phyloP scores from a whole-genome alignment of 2,329 filamentous ascomycete genomes.

The Bertia moriformis region DNA sequence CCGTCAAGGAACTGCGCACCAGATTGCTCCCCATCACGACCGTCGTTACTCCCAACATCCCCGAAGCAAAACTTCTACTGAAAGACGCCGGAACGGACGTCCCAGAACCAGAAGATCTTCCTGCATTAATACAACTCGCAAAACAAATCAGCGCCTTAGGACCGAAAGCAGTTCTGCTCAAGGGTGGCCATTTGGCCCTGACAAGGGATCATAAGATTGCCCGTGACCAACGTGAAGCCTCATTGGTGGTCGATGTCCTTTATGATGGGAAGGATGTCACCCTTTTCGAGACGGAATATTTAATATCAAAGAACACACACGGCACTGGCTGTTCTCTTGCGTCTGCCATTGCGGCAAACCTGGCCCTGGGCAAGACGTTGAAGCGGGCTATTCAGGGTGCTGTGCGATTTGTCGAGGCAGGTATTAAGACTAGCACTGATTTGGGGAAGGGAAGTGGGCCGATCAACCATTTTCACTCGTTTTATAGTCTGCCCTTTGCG shows the following conservation, averaged over 20 bases:
- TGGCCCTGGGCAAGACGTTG: slow-evolving; percentile 43
- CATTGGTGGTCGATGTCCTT: neutral
- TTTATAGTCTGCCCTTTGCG: slow-evolving; percentile 51
- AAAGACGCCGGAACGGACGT: slow-evolving; percentile 27
- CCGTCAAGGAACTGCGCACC: slow-evolving; percentile 43
- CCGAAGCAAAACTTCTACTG: slow-evolving; percentile 56
- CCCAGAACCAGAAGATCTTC: slow-evolving; percentile 4
- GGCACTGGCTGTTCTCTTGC: slow-evolving; percentile 90
- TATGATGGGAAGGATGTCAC: neutral
- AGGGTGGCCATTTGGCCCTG: neutral
- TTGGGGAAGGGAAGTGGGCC: slow-evolving; percentile 57
- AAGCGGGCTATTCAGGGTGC: slow-evolving; percentile 49
- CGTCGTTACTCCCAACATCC: slow-evolving; percentile 64
- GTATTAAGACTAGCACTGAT: slow-evolving; percentile 48
- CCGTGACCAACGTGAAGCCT: neutral
- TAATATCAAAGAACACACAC: slow-evolving; percentile 69
- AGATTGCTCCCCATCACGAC: slow-evolving; percentile 52
- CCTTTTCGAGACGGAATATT: slow-evolving; percentile 51
- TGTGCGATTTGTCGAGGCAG: slow-evolving; percentile 57
- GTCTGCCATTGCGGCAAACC: slow-evolving; percentile 64
- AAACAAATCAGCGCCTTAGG: neutral
- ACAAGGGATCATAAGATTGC: neutral
- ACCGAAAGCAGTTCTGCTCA: neutral
- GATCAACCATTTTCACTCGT: slow-evolving; percentile 67
- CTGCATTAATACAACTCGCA: neutral